These are phyloP conservation scores for Panus rudis DNA, from an alignment of 768 basidiomycete genomes.

Conservation along the genomic window DNA sequence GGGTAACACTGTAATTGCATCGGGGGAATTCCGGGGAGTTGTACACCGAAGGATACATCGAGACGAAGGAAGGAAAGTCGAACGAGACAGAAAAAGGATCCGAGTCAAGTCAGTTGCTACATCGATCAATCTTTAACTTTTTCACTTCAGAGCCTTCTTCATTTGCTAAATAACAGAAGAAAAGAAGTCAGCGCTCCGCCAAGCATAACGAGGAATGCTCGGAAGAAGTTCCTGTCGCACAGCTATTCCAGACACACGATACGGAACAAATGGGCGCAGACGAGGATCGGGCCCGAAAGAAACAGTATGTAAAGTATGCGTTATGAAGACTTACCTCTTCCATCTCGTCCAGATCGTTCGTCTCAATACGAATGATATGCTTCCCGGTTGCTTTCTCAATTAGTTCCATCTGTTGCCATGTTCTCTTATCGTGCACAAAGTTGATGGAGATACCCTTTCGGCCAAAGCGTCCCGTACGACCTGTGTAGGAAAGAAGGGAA, in stretches of 20 bases:
- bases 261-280: background rate
- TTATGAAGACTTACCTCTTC: slow-evolving; percentile 58
- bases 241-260: background rate
- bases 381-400: slow-evolving; percentile 77
- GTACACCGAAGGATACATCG: too few relatives aligned
- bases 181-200: background rate
- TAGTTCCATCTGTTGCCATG: slow-evolving; percentile 84
- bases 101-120: too few relatives aligned
- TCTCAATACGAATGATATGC: slow-evolving; percentile 81
- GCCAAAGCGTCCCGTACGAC: slow-evolving; percentile 96
- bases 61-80: too few relatives aligned
- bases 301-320: slow-evolving; percentile 2
- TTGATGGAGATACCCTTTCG: slow-evolving; percentile 96
- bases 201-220: slow-evolving; percentile 1
- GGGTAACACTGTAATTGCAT: too few relatives aligned
- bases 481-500: slow-evolving; percentile 32
- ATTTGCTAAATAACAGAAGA: slow-evolving; percentile 47
- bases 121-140: too few relatives aligned
- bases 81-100: too few relatives aligned
- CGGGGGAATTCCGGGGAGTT: too few relatives aligned
- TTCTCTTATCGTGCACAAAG: slow-evolving; percentile 87
- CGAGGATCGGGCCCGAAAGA: background rate
- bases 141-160: slow-evolving; percentile 73
- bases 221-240: background rate
- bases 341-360: slow-evolving; percentile 88